Percentiles rank a stretch among this genome's conserved stretches.
phyloP scores from a whole-genome alignment of 2,329 filamentous ascomycete species.

The Nannizziopsis arthrosporioides region DNA sequence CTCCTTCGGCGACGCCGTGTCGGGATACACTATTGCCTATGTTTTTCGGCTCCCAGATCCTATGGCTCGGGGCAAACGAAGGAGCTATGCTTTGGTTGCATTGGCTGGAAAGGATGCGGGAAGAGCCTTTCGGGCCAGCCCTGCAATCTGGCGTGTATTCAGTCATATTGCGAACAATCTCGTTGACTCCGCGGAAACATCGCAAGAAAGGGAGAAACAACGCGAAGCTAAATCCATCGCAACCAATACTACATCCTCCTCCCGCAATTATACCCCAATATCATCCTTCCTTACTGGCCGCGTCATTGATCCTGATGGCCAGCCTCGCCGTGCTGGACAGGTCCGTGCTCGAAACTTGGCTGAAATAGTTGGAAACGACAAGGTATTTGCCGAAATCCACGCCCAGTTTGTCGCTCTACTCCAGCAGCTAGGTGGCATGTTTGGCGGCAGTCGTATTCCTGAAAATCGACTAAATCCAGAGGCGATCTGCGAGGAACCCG shows the following conservation, averaged over 20 bases:
- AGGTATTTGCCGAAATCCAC: constrained; percentile 48
- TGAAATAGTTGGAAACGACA: constrained; percentile 48
- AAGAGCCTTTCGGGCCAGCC: constrained; percentile 36
- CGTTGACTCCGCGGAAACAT: constrained; percentile 35
- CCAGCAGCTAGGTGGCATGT: constrained; percentile 36
- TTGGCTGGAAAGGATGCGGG: constrained; percentile 44
- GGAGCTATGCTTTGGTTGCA: constrained; percentile 47
- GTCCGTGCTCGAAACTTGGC: constrained; percentile 46
- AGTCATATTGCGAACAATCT: constrained; percentile 44
- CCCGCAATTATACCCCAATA: constrained; percentile 42
- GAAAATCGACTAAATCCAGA: constrained; percentile 31
- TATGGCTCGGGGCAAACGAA: constrained; percentile 44
- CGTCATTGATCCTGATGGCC: constrained; percentile 45
- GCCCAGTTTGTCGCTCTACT: constrained; percentile 43
- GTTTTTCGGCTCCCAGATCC: constrained; percentile 49
- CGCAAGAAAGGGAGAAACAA: constrained; percentile 35
- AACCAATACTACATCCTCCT: neutral
- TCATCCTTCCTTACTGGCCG: constrained; percentile 49
- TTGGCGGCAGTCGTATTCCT: constrained; percentile 34
- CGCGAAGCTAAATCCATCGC: constrained; percentile 22
- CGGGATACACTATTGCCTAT: constrained; percentile 49
- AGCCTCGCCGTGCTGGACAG: constrained; percentile 41
- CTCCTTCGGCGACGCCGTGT: constrained; percentile 45
- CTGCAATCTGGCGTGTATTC: constrained; percentile 43
- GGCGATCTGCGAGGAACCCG: constrained; percentile 10